phyloP scores from a whole-genome alignment of 768 basidiomycete genomes.

The Suillus clintonianus region DNA sequence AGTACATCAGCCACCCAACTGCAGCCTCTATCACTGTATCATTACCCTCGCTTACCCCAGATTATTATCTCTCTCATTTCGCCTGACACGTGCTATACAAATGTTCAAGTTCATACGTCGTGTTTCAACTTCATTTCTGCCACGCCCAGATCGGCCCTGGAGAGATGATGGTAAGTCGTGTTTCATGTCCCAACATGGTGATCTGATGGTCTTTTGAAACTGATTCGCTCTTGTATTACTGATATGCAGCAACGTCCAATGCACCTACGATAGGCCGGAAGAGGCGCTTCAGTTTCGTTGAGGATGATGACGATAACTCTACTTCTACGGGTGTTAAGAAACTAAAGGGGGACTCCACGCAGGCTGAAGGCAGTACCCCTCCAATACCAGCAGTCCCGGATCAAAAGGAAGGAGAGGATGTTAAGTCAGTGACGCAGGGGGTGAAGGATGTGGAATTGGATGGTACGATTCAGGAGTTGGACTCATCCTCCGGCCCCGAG shows the following conservation, averaged over 20 bases:
- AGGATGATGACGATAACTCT: conserved; percentile 39
- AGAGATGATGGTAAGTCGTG: conserved; percentile 66
- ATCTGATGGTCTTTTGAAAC: conserved; percentile 7
- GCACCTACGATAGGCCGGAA: conserved; percentile 70
- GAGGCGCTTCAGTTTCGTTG: conserved; percentile 57
- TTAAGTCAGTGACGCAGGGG: conserved; percentile 72
- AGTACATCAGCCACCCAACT: conserved; percentile 1
- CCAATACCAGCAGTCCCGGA: conserved; percentile 25
- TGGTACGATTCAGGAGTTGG: conserved; percentile 28
- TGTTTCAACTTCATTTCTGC: conserved; percentile 68
- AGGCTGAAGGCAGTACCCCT: conserved; percentile 26
- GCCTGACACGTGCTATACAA: background rate
- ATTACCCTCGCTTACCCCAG: background rate
- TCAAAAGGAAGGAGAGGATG: conserved; percentile 42
- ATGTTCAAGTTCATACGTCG: conserved; percentile 75
- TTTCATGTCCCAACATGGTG: conserved; percentile 11
- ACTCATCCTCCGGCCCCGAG: conserved; percentile 25
- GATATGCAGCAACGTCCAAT: conserved; percentile 63
- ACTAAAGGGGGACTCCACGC: conserved; percentile 43
- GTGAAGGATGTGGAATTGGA: conserved; percentile 70
- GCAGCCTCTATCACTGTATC: background rate
- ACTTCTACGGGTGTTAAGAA: conserved; percentile 33
- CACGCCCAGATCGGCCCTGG: conserved; percentile 76
- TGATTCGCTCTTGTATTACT: conserved; percentile 15
- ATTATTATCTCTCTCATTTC: background rate